These are phyloP conservation scores for Citrullus amarus DNA, from an alignment of 306 rosid species.

Conservation along the genomic window DNA sequence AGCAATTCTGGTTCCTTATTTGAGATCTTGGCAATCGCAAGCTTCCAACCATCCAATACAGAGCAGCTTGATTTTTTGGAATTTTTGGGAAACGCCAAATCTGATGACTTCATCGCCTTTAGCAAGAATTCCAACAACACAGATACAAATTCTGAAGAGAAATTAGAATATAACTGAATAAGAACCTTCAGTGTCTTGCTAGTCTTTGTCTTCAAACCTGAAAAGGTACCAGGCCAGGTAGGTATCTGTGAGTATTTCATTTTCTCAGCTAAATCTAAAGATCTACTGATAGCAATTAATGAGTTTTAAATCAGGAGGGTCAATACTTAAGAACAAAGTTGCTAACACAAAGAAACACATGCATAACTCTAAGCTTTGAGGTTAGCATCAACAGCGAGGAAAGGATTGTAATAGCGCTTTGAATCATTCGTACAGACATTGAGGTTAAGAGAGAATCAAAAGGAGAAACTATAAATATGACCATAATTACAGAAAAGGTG, in stretches of 20 bases:
- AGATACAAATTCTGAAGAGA: constrained; percentile 63
- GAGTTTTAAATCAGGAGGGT: too few relatives aligned
- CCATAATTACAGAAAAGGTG: too few relatives aligned
- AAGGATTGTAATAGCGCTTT: background rate
- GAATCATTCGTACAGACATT: background rate
- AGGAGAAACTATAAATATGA: background rate
- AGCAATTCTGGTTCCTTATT: constrained; percentile 71
- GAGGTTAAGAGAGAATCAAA: background rate
- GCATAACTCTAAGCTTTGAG: background rate
- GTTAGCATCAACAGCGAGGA: background rate
- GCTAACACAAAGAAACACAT: too few relatives aligned
- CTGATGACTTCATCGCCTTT: constrained; percentile 34
- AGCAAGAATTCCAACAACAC: constrained; percentile 56
- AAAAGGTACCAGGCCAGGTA: constrained; percentile 7
- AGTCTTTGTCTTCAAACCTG: constrained; percentile 57
- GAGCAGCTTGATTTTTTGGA: constrained; percentile 16
- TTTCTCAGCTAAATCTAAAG: constrained; percentile 4
- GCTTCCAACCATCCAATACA: constrained; percentile 53
- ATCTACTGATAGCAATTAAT: background rate
- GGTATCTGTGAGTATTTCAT: background rate
- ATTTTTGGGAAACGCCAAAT: constrained; percentile 24
- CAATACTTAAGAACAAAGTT: background rate
- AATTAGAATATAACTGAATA: constrained; percentile 51
- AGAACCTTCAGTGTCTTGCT: constrained; percentile 44
- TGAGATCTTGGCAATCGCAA: constrained; percentile 34